phyloP scores from a whole-genome alignment of 2,329 filamentous ascomycete genomes.

The Sporothrix brunneoviolacea region DNA sequence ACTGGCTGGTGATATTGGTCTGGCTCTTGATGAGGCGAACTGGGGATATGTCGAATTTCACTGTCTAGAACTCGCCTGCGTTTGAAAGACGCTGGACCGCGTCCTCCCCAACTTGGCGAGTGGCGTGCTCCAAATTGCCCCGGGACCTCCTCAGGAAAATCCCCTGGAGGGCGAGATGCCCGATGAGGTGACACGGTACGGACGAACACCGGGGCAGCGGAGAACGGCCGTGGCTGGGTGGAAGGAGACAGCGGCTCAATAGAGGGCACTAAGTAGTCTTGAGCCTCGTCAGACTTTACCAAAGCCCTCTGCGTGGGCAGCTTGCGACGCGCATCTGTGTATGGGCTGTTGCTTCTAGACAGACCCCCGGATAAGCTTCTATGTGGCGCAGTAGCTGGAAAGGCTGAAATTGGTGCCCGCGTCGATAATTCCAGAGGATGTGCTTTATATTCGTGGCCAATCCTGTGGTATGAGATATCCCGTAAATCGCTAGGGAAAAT shows the following conservation, averaged over 20 bases:
- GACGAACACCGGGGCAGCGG: constrained; percentile 16
- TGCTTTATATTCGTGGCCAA: background rate
- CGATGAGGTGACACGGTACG: constrained; percentile 16
- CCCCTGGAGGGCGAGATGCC: constrained; percentile 1
- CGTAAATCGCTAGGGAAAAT: background rate
- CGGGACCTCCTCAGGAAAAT: background rate
- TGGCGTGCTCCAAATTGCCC: background rate
- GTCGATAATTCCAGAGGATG: background rate
- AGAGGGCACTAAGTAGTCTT: constrained; percentile 39
- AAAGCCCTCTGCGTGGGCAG: background rate
- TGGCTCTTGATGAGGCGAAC: background rate
- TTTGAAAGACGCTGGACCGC: background rate
- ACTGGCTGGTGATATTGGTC: background rate
- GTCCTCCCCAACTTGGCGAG: constrained; percentile 7
- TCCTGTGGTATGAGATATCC: background rate
- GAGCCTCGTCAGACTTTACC: constrained; percentile 21
- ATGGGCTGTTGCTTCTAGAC: background rate
- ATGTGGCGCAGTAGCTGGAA: background rate
- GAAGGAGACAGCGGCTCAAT: constrained; percentile 17
- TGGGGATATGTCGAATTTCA: background rate
- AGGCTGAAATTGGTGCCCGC: background rate
- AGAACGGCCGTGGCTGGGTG: constrained; percentile 32
- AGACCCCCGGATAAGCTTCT: background rate
- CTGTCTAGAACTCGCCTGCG: constrained; percentile 4
- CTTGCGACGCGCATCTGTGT: background rate